Percentiles rank a stretch among this genome's conserved stretches.
These are phyloP conservation scores for Pachyrhizus erosus DNA, from an alignment of 306 rosid genomes.

Conservation along the genomic window DNA sequence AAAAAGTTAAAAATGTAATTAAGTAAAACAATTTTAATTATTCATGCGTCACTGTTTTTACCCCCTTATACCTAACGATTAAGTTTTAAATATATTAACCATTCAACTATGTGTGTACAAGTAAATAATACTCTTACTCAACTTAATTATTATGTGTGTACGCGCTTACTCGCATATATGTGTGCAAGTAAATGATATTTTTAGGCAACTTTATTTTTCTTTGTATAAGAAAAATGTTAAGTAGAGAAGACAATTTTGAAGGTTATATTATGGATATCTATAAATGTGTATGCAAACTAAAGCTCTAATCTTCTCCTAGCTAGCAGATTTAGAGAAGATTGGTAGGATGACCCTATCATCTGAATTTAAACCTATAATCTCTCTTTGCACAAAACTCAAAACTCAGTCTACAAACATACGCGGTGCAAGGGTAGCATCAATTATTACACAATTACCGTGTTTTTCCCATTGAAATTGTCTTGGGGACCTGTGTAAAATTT, in stretches of 20 bases:
- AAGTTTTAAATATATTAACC: neutral
- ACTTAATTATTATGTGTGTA: no score
- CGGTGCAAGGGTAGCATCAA: neutral
- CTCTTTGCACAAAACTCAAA: no score
- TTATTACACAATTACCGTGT: constrained; percentile 20
- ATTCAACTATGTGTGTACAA: neutral
- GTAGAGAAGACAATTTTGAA: neutral
- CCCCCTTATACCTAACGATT: neutral
- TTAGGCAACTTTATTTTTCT: neutral
- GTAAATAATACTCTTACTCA: neutral
- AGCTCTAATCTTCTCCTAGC: neutral
- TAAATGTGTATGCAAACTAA: neutral
- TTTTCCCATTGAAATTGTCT: neutral
- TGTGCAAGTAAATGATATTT: neutral
- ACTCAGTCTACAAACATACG: no score
- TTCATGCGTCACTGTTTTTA: neutral
- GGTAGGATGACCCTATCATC: neutral
- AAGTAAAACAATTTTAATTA: no score
- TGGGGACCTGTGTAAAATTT: neutral
- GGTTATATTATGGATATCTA: neutral
- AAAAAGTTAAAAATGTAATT: neutral
- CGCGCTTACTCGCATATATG: no score
- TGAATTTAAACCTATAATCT: neutral
- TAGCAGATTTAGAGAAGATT: neutral
- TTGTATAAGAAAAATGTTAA: neutral